Conservation (phyloP, 192 early-diverging fungal species). For the Gaertneriomyces sp. region DNA sequence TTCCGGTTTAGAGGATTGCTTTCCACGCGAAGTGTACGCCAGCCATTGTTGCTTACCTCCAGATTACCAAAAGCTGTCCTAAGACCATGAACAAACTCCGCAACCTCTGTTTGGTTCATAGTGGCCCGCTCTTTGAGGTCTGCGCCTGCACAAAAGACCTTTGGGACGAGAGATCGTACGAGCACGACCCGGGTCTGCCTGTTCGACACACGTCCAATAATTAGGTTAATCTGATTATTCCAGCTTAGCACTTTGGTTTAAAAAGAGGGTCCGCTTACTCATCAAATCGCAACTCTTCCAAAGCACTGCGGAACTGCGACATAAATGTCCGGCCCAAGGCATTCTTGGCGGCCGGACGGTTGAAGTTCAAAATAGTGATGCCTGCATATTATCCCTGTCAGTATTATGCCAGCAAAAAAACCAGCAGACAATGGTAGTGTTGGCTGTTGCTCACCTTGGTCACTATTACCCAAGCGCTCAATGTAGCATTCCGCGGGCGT, state of each 20-base stretch:
- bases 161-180: constrained; percentile 69
- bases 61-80: constrained; percentile 75
- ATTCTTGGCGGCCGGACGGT: constrained; percentile 82
- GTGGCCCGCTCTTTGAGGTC: constrained; percentile 87
- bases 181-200: constrained; percentile 73
- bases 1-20: too few species aligned
- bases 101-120: constrained; percentile 75
- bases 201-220: constrained; percentile 7
- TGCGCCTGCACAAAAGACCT: constrained; percentile 92
- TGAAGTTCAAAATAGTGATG: constrained; percentile 76
- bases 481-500: too few species aligned
- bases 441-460: too few species aligned
- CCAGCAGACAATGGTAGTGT: too few species aligned
- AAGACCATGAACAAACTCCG: constrained; percentile 75
- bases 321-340: constrained; percentile 82
- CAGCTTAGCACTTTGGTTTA: not conserved
- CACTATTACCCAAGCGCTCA: too few species aligned
- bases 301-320: constrained; percentile 59
- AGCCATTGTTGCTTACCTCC: constrained; percentile 39
- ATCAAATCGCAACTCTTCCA: constrained; percentile 64
- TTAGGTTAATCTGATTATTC: constrained; percentile 6
- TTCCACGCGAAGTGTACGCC: too few species aligned
- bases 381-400: constrained; percentile 39
- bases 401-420: too few species aligned
- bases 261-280: constrained; percentile 38